Conservation (phyloP, 768 basidiomycete species). For the Phlegmacium glaucopus region DNA sequence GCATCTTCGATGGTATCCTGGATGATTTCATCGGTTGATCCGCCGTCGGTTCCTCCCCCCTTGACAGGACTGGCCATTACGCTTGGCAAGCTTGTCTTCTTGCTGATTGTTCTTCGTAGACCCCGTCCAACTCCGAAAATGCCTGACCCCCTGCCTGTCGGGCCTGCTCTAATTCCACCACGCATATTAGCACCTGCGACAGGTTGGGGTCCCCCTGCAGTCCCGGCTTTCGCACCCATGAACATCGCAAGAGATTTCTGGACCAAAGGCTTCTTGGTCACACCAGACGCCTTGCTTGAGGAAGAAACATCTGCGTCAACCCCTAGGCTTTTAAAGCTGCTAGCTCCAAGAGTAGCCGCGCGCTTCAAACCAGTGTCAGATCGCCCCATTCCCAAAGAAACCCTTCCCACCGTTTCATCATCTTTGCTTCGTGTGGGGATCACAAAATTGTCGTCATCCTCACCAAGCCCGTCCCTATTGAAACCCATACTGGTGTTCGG, state of each 20-base stretch:
- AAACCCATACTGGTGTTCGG: constrained; percentile 75
- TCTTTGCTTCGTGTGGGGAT: constrained; percentile 15
- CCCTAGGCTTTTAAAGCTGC: constrained; percentile 8
- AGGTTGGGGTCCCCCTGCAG: not conserved
- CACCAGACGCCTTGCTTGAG: constrained; percentile 4
- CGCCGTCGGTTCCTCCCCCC: constrained; percentile 24
- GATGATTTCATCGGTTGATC: constrained; percentile 15
- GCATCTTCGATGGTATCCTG: constrained; percentile 12
- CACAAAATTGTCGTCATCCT: constrained; percentile 18
- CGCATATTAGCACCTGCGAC: constrained; percentile 14
- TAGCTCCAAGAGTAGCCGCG: constrained; percentile 18
- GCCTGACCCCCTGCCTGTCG: constrained; percentile 12
- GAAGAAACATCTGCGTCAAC: not conserved
- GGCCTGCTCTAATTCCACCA: constrained; percentile 5
- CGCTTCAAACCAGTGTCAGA: constrained; percentile 14
- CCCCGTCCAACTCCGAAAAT: constrained; percentile 27
- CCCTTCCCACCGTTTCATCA: constrained; percentile 18
- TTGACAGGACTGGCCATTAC: constrained; percentile 50
- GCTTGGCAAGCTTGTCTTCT: constrained; percentile 42
- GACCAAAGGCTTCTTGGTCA: constrained; percentile 15
- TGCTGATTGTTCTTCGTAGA: constrained; percentile 32
- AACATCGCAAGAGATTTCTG: constrained; percentile 28
- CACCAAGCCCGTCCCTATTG: constrained; percentile 32
- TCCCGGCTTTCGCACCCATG: constrained; percentile 15
- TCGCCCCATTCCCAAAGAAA: constrained; percentile 12